Conservation (phyloP, 805 yeast genomes). For the Metschnikowia kunwiensis region DNA sequence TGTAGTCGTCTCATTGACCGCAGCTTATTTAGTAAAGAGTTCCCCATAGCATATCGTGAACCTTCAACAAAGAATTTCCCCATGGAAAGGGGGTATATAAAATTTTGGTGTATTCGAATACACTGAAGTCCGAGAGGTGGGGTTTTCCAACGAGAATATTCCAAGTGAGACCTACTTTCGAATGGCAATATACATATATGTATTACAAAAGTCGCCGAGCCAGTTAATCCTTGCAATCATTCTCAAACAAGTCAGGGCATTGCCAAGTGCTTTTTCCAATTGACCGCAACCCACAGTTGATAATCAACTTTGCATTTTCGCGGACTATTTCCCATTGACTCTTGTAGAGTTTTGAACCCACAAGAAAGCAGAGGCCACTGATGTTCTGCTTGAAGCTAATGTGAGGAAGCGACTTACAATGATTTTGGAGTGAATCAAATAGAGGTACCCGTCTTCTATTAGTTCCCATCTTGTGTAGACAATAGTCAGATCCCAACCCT, state of each 20-base stretch:
- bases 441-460: slow-evolving; percentile 18
- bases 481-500: slow-evolving; percentile 8
- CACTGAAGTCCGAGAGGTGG: too few species aligned
- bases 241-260: slow-evolving; percentile 35
- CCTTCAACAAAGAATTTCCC: too few species aligned
- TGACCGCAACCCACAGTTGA: slow-evolving; percentile 41
- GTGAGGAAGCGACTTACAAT: slow-evolving; percentile 31
- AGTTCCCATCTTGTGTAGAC: slow-evolving; percentile 11
- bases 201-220: too few species aligned
- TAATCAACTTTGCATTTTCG: slow-evolving; percentile 41
- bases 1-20: too few species aligned
- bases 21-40: too few species aligned
- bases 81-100: too few species aligned
- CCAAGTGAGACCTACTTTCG: too few species aligned
- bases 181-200: too few species aligned
- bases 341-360: slow-evolving; percentile 34
- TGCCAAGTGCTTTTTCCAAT: slow-evolving; percentile 36
- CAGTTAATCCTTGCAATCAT: too few species aligned
- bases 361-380: slow-evolving; percentile 41
- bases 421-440: slow-evolving; percentile 30
- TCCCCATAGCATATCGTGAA: too few species aligned
- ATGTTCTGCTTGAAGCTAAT: slow-evolving; percentile 38
- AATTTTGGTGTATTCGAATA: too few species aligned
- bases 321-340: slow-evolving; percentile 44
- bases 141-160: too few species aligned